Base-by-base conservation (phyloP, 345 rosid genomes). In the Stellera chamaejasme region DNA sequence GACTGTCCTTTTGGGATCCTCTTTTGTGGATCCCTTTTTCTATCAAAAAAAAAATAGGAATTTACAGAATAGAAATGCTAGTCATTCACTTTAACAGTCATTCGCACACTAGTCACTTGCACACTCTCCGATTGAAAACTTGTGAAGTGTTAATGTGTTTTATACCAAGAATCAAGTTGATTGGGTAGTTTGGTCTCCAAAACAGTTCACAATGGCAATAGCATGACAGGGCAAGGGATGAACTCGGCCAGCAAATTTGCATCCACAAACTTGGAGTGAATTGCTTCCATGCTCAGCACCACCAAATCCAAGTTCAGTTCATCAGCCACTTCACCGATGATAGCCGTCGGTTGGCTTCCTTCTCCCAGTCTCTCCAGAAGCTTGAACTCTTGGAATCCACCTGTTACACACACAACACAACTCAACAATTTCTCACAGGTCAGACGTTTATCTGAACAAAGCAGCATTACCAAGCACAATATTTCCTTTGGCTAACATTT, bases 271-370 rank as follows among this genome's bases (percentile, higher is more conserved):
- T 92, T 92, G n/a, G 97, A 92, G 70, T 92, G 98, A 65, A 92
- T 88, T 52, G 98, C 96, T 54, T 88, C 98, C 98, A 92, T 88
- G 75, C 98, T 92, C 71, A 92, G 58, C 13, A 92, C 79, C 10
- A 92, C 98, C 54, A 92, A 73, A 76, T 92, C 98, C 77, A 87
- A 67, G 58, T 69, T 78, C 23, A 92, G 72, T 48, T 88, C 98
- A 61, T 92, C 98, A 0, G 98, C 98, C 48, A 92, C 96, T 75
- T 92, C 98, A 10, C 98, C 98, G 11, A 92, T 88, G 19, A 92
- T 77, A 2, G 96, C 98, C 0, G 98, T 86, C 16, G 91, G 95
- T 68, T 77, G 86, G 71, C 64, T 86, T 25, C 93, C 93, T 69
- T 79, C 95, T 61, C 98, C 97, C 15, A 88, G 87, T 71, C 84